These are phyloP conservation scores for Phytophthora podocarpi DNA, from an alignment of 352 stramenopile genomes.

Conservation along the genomic window DNA sequence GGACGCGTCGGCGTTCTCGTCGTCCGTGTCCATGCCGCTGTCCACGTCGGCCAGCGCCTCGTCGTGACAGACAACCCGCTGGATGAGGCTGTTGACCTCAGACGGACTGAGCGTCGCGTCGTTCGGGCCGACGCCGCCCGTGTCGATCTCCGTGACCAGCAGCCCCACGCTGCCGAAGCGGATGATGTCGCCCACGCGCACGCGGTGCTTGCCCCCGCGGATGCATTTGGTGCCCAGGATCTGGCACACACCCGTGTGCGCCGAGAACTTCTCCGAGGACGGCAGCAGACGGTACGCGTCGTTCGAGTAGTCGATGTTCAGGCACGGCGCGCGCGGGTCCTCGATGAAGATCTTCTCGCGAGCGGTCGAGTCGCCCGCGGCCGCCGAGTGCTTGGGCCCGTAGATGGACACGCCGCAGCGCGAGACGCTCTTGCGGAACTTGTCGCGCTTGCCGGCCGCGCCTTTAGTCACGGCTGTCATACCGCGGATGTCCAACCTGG, in stretches of 20 bases:
- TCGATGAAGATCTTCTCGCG: constrained; percentile 90
- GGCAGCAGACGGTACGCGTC: constrained; percentile 85
- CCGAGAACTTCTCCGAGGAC: constrained; percentile 87
- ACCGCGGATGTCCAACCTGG: constrained; percentile 82
- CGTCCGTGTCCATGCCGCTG: constrained; percentile 86
- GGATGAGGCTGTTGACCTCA: constrained; percentile 82
- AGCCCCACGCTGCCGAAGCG: constrained; percentile 84
- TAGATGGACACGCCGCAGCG: constrained; percentile 89
- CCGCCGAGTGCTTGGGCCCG: constrained; percentile 77
- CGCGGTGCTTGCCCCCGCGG: constrained; percentile 79
- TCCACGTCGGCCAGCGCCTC: constrained; percentile 79
- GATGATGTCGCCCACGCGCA: constrained; percentile 87
- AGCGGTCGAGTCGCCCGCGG: constrained; percentile 24
- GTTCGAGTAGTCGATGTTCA: constrained; percentile 90
- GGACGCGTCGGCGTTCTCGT: constrained; percentile 81
- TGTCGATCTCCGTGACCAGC: constrained; percentile 87
- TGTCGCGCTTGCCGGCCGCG: constrained; percentile 84
- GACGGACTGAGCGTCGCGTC: constrained; percentile 74
- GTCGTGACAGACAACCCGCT: constrained; percentile 84
- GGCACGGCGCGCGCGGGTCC: constrained; percentile 78
- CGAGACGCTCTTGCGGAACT: constrained; percentile 88
- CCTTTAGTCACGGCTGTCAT: constrained; percentile 89
- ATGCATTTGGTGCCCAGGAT: constrained; percentile 89
- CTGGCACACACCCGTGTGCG: constrained; percentile 87
- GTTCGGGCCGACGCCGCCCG: constrained; percentile 63